These are phyloP conservation scores for Solanum habrochaites DNA, from an alignment of 257 asterid genomes.

Conservation along the genomic window DNA sequence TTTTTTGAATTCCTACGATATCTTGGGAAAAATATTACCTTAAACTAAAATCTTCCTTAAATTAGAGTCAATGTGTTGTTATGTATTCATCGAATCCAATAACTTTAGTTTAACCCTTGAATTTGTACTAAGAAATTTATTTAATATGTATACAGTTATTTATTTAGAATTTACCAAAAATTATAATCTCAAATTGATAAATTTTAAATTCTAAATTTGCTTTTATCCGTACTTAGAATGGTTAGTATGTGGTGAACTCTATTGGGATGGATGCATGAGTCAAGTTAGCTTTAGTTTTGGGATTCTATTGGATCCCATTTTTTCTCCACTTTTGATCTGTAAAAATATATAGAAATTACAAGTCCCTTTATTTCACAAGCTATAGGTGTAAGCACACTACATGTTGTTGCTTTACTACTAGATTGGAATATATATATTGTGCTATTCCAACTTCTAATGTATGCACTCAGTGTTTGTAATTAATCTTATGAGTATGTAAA, in stretches of 20 bases:
- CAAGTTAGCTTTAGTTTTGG: not conserved
- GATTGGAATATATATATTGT: not conserved
- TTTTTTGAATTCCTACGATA: not conserved
- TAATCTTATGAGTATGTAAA: too few relatives aligned
- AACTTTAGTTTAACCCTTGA: too few relatives aligned
- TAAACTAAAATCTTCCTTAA: too few relatives aligned
- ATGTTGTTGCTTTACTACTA: not conserved
- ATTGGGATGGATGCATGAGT: not conserved
- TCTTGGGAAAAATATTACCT: not conserved
- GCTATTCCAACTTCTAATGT: not conserved
- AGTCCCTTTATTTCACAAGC: not conserved
- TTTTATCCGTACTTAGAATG: too few relatives aligned
- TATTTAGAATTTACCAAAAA: too few relatives aligned
- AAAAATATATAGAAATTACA: not conserved
- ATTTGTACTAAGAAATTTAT: too few relatives aligned
- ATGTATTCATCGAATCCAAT: too few relatives aligned
- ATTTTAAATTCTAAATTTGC: too few relatives aligned
- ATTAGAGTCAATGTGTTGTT: too few relatives aligned
- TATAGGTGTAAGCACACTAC: not conserved
- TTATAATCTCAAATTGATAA: too few relatives aligned
- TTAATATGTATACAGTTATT: too few relatives aligned
- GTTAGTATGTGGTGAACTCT: not conserved
- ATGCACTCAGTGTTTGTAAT: too few relatives aligned
- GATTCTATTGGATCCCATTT: not conserved
- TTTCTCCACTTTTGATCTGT: not conserved